Percentiles rank a stretch among this genome's conserved stretches.
These are phyloP conservation scores for Dendrostoma leiphaemia DNA, from an alignment of 2,329 filamentous ascomycete genomes.

Conservation along the genomic window DNA sequence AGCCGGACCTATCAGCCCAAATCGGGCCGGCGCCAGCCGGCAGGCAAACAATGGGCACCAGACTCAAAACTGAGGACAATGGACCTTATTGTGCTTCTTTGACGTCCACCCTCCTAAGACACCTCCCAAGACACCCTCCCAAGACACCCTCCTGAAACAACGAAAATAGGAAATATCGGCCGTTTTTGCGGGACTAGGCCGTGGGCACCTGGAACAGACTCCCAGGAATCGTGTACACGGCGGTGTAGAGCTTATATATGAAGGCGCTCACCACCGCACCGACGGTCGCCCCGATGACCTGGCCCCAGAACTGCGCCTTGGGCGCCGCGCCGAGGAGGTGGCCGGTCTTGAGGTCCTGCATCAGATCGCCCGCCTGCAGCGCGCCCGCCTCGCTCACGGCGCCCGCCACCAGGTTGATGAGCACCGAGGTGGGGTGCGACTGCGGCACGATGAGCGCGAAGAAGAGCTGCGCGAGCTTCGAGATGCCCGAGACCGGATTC, in stretches of 20 bases:
- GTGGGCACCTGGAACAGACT: constrained; percentile 92
- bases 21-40: too few relatives aligned
- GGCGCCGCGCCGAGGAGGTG: constrained; percentile 90
- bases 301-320: constrained; percentile 94
- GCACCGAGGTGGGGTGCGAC: constrained; percentile 77
- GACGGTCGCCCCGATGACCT: constrained; percentile 83
- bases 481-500: constrained; percentile 94
- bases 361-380: constrained; percentile 89
- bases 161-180: too few relatives aligned
- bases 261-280: constrained; percentile 83
- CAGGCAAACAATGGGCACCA: too few relatives aligned
- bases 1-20: too few relatives aligned
- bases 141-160: too few relatives aligned
- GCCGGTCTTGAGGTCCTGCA: constrained; percentile 96
- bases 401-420: constrained; percentile 92
- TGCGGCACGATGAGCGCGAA: constrained; percentile 88
- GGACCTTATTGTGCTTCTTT: too few relatives aligned
- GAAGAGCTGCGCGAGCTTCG: constrained; percentile 91
- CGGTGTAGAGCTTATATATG: constrained; percentile 85
- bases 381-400: constrained; percentile 66
- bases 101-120: too few relatives aligned
- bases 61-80: too few relatives aligned
- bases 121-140: too few relatives aligned
- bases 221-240: constrained; percentile 83
- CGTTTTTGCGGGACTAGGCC: too few relatives aligned